These are phyloP conservation scores for Wallacemonas rigidus DNA, from an alignment of 208 protist genomes.

Conservation along the genomic window DNA sequence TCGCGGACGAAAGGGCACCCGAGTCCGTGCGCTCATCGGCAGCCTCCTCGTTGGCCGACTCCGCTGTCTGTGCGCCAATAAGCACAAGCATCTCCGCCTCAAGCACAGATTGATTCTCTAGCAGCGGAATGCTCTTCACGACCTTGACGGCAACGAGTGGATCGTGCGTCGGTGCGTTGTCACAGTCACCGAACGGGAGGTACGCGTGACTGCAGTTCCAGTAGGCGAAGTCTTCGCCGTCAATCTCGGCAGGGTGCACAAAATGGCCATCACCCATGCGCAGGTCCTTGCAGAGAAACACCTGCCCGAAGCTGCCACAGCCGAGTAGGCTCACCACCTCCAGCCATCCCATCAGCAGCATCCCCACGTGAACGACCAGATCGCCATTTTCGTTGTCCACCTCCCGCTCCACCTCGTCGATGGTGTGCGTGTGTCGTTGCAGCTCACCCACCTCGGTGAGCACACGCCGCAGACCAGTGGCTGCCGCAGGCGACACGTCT, in stretches of 20 bases:
- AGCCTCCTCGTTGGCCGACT: constrained; percentile 1
- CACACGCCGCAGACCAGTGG: constrained; percentile 28
- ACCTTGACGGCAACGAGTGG: constrained; percentile 86
- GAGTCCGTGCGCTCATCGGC: neutral
- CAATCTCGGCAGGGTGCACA: constrained; percentile 65
- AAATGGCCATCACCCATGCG: constrained; percentile 70
- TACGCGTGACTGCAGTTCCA: constrained; percentile 84
- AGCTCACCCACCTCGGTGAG: constrained; percentile 51
- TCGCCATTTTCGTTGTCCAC: constrained; percentile 81
- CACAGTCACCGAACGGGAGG: constrained; percentile 73
- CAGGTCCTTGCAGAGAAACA: constrained; percentile 87
- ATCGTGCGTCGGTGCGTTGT: constrained; percentile 49
- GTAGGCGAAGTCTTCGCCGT: constrained; percentile 81
- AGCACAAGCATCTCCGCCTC: constrained; percentile 88
- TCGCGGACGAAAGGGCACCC: neutral
- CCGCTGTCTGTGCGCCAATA: constrained; percentile 68
- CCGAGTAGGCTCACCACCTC: constrained; percentile 83
- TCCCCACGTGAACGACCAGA: constrained; percentile 82
- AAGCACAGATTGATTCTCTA: constrained; percentile 78
- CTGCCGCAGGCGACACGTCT: constrained; percentile 14
- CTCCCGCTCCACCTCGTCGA: constrained; percentile 62
- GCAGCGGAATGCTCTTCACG: constrained; percentile 71
- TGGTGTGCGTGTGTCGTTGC: constrained; percentile 63
- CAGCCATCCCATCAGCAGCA: constrained; percentile 81
- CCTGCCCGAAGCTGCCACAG: constrained; percentile 81